phyloP scores from a whole-genome alignment of 495 filamentous ascomycete genomes.

The Neurospora cerealis region DNA sequence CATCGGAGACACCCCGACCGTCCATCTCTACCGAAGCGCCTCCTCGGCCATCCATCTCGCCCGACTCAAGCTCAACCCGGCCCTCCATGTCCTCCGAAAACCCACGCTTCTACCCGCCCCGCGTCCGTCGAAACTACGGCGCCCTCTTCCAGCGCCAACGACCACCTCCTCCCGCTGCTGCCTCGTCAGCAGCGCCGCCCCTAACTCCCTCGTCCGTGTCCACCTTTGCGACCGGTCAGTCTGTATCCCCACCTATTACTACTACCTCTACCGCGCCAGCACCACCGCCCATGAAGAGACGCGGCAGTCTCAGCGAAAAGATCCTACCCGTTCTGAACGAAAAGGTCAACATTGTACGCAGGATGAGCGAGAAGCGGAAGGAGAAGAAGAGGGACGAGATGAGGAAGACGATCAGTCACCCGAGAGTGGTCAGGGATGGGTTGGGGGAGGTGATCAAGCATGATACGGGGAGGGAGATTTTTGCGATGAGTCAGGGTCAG shows the following conservation, averaged over 20 bases:
- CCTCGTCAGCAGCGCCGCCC: neutral
- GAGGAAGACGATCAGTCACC: slow-evolving; percentile 53
- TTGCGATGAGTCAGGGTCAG: neutral
- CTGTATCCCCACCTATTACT: neutral
- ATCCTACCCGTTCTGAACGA: slow-evolving; percentile 26
- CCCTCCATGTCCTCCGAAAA: neutral
- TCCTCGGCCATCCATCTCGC: neutral
- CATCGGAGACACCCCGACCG: neutral
- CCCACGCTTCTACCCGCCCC: neutral
- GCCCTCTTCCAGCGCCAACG: slow-evolving; percentile 3
- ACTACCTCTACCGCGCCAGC: neutral
- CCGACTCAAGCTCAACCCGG: neutral
- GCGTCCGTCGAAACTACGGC: neutral
- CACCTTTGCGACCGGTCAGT: neutral
- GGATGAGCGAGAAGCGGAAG: slow-evolving; percentile 49
- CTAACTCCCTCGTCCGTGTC: neutral
- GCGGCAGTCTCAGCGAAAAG: slow-evolving; percentile 5
- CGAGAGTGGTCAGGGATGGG: slow-evolving; percentile 39
- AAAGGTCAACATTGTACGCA: slow-evolving; percentile 39
- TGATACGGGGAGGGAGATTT: slow-evolving; percentile 11
- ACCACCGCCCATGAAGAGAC: neutral
- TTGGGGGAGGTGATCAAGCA: slow-evolving; percentile 41
- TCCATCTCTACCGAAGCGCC: neutral
- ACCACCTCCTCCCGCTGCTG: neutral
- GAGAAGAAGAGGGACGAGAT: slow-evolving; percentile 58